Conservation (phyloP, 2,329 filamentous ascomycete genomes). For the Xylaria digitata region DNA sequence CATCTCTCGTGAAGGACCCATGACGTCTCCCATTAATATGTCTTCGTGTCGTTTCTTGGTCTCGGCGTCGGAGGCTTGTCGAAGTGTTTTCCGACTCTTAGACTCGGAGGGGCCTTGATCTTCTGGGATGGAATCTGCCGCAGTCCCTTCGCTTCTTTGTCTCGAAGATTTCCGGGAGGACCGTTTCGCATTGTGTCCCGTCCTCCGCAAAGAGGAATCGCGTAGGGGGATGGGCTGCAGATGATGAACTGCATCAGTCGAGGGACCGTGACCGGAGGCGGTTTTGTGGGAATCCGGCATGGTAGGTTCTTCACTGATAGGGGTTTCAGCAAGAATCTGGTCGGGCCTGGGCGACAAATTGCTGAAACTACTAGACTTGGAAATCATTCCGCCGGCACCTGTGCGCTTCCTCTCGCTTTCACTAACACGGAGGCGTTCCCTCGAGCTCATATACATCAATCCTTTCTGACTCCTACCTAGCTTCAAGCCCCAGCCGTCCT, state of each 20-base stretch:
- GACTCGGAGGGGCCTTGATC: conserved; percentile 50
- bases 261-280: conserved; percentile 40
- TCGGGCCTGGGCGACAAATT: conserved; percentile 56
- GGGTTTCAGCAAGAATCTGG: conserved; percentile 63
- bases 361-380: conserved; percentile 55
- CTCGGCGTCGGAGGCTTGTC: conserved; percentile 42
- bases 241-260: conserved; percentile 41
- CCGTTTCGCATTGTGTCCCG: conserved; percentile 63
- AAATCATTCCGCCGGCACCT: conserved; percentile 57
- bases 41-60: conserved; percentile 46
- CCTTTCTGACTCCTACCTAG: conserved; percentile 65
- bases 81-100: conserved; percentile 44
- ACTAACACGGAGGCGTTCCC: conserved; percentile 71
- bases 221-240: conserved; percentile 67
- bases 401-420: conserved; percentile 70
- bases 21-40: conserved; percentile 47
- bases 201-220: conserved; percentile 75
- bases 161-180: conserved; percentile 62
- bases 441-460: conserved; percentile 79
- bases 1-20: conserved; percentile 43
- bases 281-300: conserved; percentile 37
- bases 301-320: conserved; percentile 66
- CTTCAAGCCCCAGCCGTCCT: conserved; percentile 73
- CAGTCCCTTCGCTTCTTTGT: conserved; percentile 58
- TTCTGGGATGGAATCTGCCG: conserved; percentile 58